Base-by-base conservation (phyloP, 768 basidiomycete genomes). In the Boletus huronensis region DNA sequence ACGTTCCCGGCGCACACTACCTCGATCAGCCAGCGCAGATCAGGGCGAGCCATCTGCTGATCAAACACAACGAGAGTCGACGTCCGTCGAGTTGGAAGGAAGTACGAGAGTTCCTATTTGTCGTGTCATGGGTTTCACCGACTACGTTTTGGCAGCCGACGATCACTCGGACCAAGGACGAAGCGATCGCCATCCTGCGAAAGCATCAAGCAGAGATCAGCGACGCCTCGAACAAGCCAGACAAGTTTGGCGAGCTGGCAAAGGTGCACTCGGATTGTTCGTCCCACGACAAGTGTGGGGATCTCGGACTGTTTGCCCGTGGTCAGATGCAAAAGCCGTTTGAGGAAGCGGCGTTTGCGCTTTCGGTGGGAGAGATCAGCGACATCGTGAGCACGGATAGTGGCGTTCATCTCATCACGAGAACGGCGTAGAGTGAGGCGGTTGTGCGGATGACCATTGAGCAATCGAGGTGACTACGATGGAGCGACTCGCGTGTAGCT, bases 261-360 rank as follows among this genome's bases (percentile, higher is more conserved):
- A 64, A 66, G 11, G 60, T 75, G 47, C 80, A 96, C 67, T 95
- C 93, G 21, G 95, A 99, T 70, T 98, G 95, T 71, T 88, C 89
- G 6, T 93, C 90, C 36, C 89, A 94, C 65, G 70, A 79, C 21
- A 79, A 88, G 58, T 80, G 78, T 3, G 97, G 97, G 1, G 95
- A 99, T 71, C 82, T 99, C 6, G 93, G 97, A 0, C 78, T 77
- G 77, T 99, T 99, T 65, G 81, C 79, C 1, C 82, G 72, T 17
- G 89, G 87, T 1, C 88, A 91, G 75, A 99, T 99, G 97, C 97
- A 99, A 74, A 93, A 91, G 73, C 87, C 93, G 34, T 99, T 99
- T 65, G 95, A 98, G 73, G 93, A 95, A 29, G 89, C 91, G 31
- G 76, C 90, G 11, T 95, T 80, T 70, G 81, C 73, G 3, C 77